phyloP scores from a whole-genome alignment of 495 filamentous ascomycete species.

The Trichoderma erinaceum region DNA sequence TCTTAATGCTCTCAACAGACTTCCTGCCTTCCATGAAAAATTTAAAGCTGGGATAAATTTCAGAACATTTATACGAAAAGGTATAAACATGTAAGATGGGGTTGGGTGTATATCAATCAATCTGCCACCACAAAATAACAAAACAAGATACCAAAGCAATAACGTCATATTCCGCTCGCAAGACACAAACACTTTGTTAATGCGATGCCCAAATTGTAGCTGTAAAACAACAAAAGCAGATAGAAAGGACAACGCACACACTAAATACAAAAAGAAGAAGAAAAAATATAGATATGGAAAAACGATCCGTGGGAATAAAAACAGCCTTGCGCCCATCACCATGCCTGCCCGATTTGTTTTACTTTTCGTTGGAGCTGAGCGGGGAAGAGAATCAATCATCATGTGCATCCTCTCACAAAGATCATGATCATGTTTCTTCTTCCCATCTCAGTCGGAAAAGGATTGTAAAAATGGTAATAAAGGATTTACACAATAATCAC shows the following conservation, averaged over 20 bases:
- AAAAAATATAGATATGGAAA: neutral
- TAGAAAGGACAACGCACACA: neutral
- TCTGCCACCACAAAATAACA: neutral
- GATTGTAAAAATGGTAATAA: neutral
- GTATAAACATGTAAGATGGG: too few species aligned
- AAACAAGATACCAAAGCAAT: neutral
- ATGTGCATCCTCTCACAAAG: neutral
- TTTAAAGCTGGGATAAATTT: too few species aligned
- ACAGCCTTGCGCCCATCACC: slow-evolving; percentile 6
- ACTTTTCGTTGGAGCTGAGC: neutral
- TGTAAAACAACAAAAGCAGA: neutral
- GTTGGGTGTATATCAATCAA: neutral
- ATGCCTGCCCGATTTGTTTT: slow-evolving; percentile 8
- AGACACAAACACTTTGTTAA: slow-evolving; percentile 8
- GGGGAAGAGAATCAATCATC: neutral
- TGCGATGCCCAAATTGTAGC: neutral
- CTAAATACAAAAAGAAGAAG: neutral
- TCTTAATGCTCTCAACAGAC: too few species aligned
- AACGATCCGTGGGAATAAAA: slow-evolving; percentile 11
- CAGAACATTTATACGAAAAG: too few species aligned
- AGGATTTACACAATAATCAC: neutral
- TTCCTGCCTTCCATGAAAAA: too few species aligned
- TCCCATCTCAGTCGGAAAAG: neutral
- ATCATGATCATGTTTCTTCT: neutral
- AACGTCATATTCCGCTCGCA: slow-evolving; percentile 2